These are phyloP conservation scores for Ormosia emarginata DNA, from an alignment of 306 rosid species.

Conservation along the genomic window DNA sequence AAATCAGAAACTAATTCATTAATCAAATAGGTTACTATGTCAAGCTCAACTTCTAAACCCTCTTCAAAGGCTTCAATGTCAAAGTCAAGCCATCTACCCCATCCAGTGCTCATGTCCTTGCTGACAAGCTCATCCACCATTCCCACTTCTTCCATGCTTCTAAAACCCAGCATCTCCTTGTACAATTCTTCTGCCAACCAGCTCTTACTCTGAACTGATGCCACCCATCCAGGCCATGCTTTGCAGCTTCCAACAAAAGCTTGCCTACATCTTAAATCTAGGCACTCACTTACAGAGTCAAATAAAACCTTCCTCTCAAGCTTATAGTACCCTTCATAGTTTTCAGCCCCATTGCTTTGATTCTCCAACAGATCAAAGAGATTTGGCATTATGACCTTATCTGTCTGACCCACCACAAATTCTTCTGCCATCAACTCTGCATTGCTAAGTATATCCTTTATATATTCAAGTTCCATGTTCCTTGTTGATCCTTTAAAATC, in stretches of 20 bases:
- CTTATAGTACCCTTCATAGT: conserved; percentile 34
- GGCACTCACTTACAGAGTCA: conserved; percentile 50
- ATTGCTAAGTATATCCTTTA: conserved; percentile 49
- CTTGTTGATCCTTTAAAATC: conserved; percentile 39
- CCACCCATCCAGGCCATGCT: conserved; percentile 38
- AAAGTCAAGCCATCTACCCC: conserved; percentile 61
- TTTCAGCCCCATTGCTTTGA: conserved; percentile 26
- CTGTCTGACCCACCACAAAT: conserved; percentile 38
- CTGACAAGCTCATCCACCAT: conserved; percentile 64
- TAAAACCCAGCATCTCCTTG: conserved; percentile 48
- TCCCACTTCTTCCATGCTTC: conserved; percentile 43
- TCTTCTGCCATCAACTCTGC: conserved; percentile 53
- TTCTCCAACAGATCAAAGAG: conserved; percentile 58
- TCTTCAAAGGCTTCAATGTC: conserved; percentile 51
- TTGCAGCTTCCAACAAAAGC: conserved; percentile 46
- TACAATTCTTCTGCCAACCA: conserved; percentile 49
- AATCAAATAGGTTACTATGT: conserved; percentile 41
- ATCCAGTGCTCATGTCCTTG: conserved; percentile 63
- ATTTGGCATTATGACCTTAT: conserved; percentile 44
- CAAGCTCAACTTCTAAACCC: conserved; percentile 49
- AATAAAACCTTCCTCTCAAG: conserved; percentile 50
- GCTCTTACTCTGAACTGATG: conserved; percentile 32
- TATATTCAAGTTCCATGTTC: conserved; percentile 60
- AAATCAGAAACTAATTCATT: conserved; percentile 59
- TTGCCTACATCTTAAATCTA: conserved; percentile 37